Evolutionary conservation across 148 eudicot genomes (phyloP).

Genomic region (Cornus suecica): DNA sequence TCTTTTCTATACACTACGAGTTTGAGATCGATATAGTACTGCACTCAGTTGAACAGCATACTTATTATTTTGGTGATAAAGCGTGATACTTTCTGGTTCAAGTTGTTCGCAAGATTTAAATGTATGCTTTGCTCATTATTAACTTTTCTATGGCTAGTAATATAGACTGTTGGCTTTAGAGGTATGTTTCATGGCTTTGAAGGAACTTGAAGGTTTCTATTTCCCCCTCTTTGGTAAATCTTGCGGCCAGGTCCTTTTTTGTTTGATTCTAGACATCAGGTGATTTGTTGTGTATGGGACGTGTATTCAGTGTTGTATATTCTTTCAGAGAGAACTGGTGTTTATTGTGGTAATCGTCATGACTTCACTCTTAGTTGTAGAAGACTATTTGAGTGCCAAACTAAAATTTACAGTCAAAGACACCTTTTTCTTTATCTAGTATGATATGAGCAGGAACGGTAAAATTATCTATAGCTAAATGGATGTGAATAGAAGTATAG

Average conservation of each 20-base stretch:
- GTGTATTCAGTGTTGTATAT: neutral
- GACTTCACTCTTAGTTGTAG: neutral
- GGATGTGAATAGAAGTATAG: neutral
- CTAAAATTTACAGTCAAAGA: neutral
- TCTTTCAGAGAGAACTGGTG: neutral
- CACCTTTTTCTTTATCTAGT: neutral
- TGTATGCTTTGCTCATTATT: neutral
- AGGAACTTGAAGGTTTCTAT: neutral
- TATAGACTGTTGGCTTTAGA: slow-evolving; percentile 6
- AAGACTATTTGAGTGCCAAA: neutral
- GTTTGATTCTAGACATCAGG: neutral
- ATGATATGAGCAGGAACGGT: neutral
- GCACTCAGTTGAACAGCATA: slow-evolving; percentile 10
- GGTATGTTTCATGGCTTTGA: neutral
- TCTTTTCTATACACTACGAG: neutral
- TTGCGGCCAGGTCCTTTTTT: neutral
- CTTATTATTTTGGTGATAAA: neutral
- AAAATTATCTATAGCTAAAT: neutral
- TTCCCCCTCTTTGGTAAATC: neutral
- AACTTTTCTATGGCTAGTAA: neutral
- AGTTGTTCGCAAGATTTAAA: neutral
- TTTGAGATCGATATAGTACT: neutral
- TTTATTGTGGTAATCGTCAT: neutral
- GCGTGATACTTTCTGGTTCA: neutral
- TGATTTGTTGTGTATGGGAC: neutral